Evolutionary conservation across 257 asterid genomes (phyloP).

Genomic region (Salvia rosmarinus): DNA sequence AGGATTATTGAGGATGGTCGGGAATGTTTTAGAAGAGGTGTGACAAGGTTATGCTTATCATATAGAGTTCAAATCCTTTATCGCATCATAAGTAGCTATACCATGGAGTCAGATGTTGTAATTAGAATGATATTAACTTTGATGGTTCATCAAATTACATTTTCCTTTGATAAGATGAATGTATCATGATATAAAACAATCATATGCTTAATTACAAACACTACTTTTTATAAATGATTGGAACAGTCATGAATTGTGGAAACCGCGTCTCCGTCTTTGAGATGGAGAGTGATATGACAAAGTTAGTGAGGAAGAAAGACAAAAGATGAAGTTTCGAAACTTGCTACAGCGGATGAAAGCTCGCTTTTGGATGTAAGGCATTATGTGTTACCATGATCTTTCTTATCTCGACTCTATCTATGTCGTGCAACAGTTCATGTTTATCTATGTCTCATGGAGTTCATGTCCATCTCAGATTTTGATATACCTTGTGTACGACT

Average conservation of each 20-base stretch:
- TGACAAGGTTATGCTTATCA: background rate
- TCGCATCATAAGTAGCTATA: background rate
- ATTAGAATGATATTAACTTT: background rate
- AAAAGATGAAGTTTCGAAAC: conserved; percentile 77
- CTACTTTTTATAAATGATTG: conserved; percentile 27
- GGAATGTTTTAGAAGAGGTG: background rate
- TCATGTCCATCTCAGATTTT: conserved; percentile 9
- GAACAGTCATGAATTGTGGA: conserved; percentile 89
- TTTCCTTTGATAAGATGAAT: background rate
- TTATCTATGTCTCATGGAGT: conserved; percentile 15
- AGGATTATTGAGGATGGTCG: background rate
- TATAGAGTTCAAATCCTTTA: background rate
- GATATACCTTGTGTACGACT: conserved; percentile 1
- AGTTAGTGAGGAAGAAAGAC: conserved; percentile 83
- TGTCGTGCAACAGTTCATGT: conserved; percentile 21
- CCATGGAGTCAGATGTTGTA: background rate
- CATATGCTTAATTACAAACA: conserved; percentile 13
- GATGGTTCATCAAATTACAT: background rate
- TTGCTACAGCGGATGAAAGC: conserved; percentile 92
- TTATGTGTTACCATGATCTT: conserved; percentile 21
- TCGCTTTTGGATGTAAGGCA: conserved; percentile 88
- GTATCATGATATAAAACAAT: conserved; percentile 21
- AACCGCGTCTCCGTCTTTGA: conserved; percentile 91
- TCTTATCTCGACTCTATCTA: conserved; percentile 23
- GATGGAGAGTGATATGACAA: conserved; percentile 95